Base-by-base conservation (phyloP, 2,329 filamentous ascomycete species). In the Fusarium sp. region DNA sequence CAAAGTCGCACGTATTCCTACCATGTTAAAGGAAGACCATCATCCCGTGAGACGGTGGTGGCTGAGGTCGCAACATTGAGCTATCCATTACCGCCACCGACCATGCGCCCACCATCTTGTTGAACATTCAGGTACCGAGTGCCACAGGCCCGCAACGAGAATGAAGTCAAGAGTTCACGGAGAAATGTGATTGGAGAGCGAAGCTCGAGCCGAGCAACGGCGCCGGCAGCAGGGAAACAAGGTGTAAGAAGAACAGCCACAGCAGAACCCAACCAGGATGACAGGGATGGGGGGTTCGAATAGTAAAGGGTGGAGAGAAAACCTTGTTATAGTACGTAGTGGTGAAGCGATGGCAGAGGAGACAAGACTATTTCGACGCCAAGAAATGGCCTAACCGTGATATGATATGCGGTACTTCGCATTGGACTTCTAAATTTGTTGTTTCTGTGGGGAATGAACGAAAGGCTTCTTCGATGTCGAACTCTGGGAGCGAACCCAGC, bases 71-170 rank as follows among this genome's bases (percentile, higher is more conserved):
- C 60, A 26, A 32, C 42, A 65, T 36, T 62, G 26, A 72, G 55
- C 57, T 63, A 53, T 39, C 35, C 47, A 70, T 54, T 58, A 51
- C 64, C 72, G 72, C 72, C 72, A 74, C 72, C 54, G 42, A 62
- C 51, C 57, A 63, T 66, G 68, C 42, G 36, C 60, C 69, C 57
- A 73, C 72, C 67, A 69, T 61, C 39, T 73, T 53, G 45, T 54
- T 63, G 60, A 42, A 65, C 56, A 70, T 73, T 74, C 72, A 74
- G 72, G 72, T 75, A 74, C 72, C 72, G 57, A 55, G 69, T 72
- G 72, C 69, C 64, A 75, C 72, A 69, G 48, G 59, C 69, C 69
- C 65, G 47, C 53, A 57, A 65, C 41, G 53, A 66, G 35, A 36
- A 58, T 38, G 56, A 59, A 62, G 59, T 56, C 47, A 59, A 69